A percentile compares a stretch with the other conserved stretches of the same genome.
Evolutionary conservation across 768 basidiomycete species (phyloP).

Genomic region (Daedaleopsis sinensis): DNA sequence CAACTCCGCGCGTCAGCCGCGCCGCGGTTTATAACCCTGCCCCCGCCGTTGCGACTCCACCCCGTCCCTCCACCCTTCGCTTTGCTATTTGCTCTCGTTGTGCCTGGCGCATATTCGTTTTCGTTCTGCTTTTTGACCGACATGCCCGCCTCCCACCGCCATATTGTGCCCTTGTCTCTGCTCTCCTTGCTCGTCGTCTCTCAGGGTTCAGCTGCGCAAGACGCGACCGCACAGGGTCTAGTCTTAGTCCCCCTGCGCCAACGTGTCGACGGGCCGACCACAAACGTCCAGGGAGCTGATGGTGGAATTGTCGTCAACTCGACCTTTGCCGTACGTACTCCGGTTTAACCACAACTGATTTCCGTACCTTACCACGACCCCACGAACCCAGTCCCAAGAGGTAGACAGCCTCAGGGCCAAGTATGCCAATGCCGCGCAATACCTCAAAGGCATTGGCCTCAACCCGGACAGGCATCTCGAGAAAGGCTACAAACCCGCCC

Average conservation of each 20-base stretch:
- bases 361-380: not conserved
- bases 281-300: not conserved
- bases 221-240: not conserved
- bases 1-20: not conserved
- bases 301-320: constrained; percentile 26
- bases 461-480: constrained; percentile 32
- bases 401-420: constrained; percentile 30
- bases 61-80: not conserved
- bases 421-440: constrained; percentile 31
- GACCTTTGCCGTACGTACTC: constrained; percentile 22
- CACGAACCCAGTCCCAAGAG: constrained; percentile 32
- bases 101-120: constrained; percentile 12
- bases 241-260: not conserved
- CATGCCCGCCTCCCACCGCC: not conserved
- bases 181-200: not conserved
- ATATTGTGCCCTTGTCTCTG: not conserved
- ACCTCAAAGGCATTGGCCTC: constrained; percentile 35
- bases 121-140: not conserved
- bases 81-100: not conserved
- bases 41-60: not conserved
- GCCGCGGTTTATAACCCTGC: not conserved
- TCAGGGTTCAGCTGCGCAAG: constrained; percentile 2
- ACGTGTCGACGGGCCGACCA: not conserved
- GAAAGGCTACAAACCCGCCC: constrained; percentile 27
- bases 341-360: not conserved